Base-by-base conservation (phyloP, 345 rosid genomes). In the Eucalyptus sideroxylon region DNA sequence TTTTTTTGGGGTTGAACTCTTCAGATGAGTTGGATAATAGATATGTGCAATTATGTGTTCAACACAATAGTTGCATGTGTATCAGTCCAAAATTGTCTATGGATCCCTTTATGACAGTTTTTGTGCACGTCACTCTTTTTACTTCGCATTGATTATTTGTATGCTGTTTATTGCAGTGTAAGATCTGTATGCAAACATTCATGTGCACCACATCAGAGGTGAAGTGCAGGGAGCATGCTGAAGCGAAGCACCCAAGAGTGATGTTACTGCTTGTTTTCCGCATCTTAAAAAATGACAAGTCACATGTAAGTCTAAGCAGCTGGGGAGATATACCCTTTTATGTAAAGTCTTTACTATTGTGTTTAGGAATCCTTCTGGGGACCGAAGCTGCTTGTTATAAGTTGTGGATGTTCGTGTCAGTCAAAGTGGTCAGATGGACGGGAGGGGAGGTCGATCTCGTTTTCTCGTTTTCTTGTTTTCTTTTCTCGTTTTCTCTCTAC, bases 121-220 rank as follows among this genome's bases (percentile, higher is more conserved):
- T 23, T 40, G 27, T 40, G 47, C 83, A 40, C 4, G 83, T 77
- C 30, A 6, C 26, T 11, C 26, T 37, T 40, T 77, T 77, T 77
- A 77, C 83, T 77, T 21, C 3, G 47, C 9, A 69, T 50, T 80
- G 80, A 42, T 47, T 49, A 23, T 88, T 47, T 53, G 26, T 65
- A 6, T 56, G 56, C 31, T 6, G 87, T 44, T 90, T 88, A 17
- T 49, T 92, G 92, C 95, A 95, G 95, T 95, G 96, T 93, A 94
- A 94, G 91, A 93, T 93, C 87, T 95, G 96, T 91, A 95, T 95
- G 95, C 97, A 95, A 91, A 94, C 96, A 37, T 94, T 95, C 91
- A 94, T 94, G 49, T 94, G 96, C 89, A 94, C 97, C 45, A 95
- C 96, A 23, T 91, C 95, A 9, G 96, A 94, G 92, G 96, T 94